Evolutionary conservation across 1,284 basidiomycete genomes (phyloP).

Genomic region (Cutaneotrichosporon curvatum): DNA sequence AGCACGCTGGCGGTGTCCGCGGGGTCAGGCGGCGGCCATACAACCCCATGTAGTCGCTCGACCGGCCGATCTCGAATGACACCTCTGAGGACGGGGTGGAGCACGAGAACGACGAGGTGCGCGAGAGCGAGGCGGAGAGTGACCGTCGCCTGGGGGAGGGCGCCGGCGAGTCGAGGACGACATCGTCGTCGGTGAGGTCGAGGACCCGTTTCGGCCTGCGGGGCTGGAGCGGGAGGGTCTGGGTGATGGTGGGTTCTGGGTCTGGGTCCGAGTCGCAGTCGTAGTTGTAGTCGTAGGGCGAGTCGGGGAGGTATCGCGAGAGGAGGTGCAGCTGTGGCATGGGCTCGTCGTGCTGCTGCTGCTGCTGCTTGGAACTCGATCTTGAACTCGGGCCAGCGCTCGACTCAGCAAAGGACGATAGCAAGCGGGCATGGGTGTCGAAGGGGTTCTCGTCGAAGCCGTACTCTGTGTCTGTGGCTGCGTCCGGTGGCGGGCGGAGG

Average conservation of each 20-base stretch:
- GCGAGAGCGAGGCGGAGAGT: slow-evolving; percentile 1
- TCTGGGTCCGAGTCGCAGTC: no score
- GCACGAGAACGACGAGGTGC: slow-evolving; percentile 6
- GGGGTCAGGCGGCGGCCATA: no score
- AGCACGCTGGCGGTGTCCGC: no score
- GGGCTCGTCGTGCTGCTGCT: neutral
- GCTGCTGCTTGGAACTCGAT: neutral
- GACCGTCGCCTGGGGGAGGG: neutral
- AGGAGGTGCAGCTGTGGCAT: neutral
- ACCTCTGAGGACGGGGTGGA: slow-evolving; percentile 12
- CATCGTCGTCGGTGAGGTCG: neutral
- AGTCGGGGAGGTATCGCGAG: neutral
- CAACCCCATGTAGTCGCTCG: slow-evolving; percentile 10
- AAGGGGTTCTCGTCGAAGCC: slow-evolving; percentile 21
- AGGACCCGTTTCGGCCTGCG: neutral
- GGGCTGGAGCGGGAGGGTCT: neutral
- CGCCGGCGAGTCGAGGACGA: slow-evolving; percentile 4
- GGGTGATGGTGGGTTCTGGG: neutral
- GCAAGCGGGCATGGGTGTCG: slow-evolving; percentile 11
- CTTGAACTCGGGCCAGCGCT: neutral
- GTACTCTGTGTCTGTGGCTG: slow-evolving; percentile 15
- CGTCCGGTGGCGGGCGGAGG: slow-evolving; percentile 1
- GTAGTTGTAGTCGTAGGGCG: neutral
- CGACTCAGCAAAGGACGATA: slow-evolving; percentile 1
- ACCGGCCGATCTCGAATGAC: slow-evolving; percentile 15